Evolutionary conservation across 73 alveolate species (phyloP).

Genomic region (Uronychia binucleata): DNA sequence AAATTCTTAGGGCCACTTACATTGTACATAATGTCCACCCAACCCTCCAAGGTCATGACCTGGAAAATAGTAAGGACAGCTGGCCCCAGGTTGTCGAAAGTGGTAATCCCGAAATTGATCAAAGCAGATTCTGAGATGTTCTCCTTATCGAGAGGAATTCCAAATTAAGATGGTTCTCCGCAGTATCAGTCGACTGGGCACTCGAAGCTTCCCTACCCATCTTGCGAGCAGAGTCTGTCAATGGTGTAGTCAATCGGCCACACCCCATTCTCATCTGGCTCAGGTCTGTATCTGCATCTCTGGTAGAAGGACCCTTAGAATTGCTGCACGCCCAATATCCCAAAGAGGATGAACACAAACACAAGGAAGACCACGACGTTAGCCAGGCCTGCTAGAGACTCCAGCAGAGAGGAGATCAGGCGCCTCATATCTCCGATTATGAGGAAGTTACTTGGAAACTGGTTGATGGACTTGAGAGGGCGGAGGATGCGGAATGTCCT

Average conservation of each 20-base stretch:
- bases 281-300: conserved; percentile 59
- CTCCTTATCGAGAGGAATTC: conserved; percentile 27
- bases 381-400: conserved; percentile 63
- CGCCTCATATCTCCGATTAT: no score
- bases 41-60: conserved; percentile 66
- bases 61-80: conserved; percentile 65
- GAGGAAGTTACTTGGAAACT: conserved; percentile 69
- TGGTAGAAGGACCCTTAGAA: conserved; percentile 67
- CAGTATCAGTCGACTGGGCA: conserved; percentile 52
- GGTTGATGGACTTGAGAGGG: conserved; percentile 67
- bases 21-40: conserved; percentile 39
- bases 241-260: conserved; percentile 60
- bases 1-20: conserved; percentile 18
- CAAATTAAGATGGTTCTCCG: conserved; percentile 53
- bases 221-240: conserved; percentile 36
- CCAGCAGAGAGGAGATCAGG: conserved; percentile 51
- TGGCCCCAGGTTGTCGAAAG: conserved; percentile 61
- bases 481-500: conserved; percentile 71
- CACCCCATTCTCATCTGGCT: conserved; percentile 20
- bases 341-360: conserved; percentile 66
- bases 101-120: conserved; percentile 41
- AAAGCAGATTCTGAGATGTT: conserved; percentile 19
- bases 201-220: conserved; percentile 28
- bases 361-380: conserved; percentile 55
- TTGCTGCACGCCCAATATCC: conserved; percentile 70